A percentile compares a stretch with the other conserved stretches of the same genome.
These are phyloP conservation scores for Trichoderma reesei DNA, from an alignment of 495 filamentous ascomycete species.

Conservation along the genomic window DNA sequence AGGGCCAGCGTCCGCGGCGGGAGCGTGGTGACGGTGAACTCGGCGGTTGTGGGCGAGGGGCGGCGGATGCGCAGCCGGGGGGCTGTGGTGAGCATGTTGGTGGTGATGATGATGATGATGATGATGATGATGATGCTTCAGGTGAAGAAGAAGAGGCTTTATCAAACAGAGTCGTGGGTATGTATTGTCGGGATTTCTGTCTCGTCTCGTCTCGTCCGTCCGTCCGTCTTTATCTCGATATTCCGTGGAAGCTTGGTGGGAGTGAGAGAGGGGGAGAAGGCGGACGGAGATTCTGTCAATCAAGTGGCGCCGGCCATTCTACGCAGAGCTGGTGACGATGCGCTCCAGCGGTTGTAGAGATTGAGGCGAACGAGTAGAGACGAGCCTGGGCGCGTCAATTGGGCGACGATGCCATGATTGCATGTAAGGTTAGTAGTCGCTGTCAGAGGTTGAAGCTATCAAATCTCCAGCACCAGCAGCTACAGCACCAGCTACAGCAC, in stretches of 20 bases:
- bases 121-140: slow-evolving; percentile 4
- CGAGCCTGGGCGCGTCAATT: neutral
- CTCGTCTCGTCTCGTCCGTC: neutral
- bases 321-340: neutral
- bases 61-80: slow-evolving; percentile 55
- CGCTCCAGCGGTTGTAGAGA: neutral
- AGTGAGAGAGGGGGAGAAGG: neutral
- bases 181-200: neutral
- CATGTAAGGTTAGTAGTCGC: too few species aligned
- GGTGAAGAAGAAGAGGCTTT: neutral
- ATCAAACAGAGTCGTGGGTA: neutral
- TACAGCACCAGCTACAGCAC: neutral
- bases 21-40: slow-evolving; percentile 74
- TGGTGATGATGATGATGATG: slow-evolving; percentile 36
- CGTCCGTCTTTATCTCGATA: neutral
- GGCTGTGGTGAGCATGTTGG: slow-evolving; percentile 39
- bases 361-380: too few species aligned
- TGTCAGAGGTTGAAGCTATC: neutral
- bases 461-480: neutral
- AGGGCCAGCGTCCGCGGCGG: slow-evolving; percentile 47
- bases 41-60: slow-evolving; percentile 76
- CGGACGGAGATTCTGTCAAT: neutral
- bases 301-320: neutral
- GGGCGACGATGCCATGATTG: neutral
- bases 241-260: neutral